phyloP scores from a whole-genome alignment of 495 filamentous ascomycete genomes.

The Aspergillus cristatus region DNA sequence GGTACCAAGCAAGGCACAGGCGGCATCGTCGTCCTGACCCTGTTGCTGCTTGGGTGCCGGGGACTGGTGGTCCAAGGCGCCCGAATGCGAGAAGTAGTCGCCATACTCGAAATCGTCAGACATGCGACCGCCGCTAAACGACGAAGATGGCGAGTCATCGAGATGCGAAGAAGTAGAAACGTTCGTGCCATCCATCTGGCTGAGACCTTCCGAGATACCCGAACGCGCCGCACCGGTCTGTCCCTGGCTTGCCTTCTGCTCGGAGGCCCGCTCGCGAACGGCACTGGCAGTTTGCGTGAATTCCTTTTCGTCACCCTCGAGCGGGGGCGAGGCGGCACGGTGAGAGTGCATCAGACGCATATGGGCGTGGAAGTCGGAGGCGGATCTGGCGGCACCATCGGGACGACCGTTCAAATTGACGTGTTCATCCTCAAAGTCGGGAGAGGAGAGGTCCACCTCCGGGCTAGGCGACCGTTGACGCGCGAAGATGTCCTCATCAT shows the following conservation, averaged over 20 bases:
- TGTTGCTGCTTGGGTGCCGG: constrained; percentile 12
- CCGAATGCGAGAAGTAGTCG: constrained; percentile 35
- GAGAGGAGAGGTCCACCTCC: constrained; percentile 83
- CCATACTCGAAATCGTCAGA: constrained; percentile 27
- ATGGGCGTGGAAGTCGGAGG: constrained; percentile 28
- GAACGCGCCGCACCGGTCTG: constrained; percentile 20
- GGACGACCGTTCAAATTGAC: constrained; percentile 37
- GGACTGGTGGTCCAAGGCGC: constrained; percentile 10
- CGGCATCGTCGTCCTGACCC: constrained; percentile 27
- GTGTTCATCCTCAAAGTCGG: constrained; percentile 72
- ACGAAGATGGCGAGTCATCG: constrained; percentile 27
- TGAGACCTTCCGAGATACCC: constrained; percentile 29
- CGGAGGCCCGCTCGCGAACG: constrained; percentile 65
- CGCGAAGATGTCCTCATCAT: constrained; percentile 60
- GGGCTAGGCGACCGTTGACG: constrained; percentile 77
- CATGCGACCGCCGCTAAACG: constrained; percentile 25
- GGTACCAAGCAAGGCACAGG: constrained; percentile 31
- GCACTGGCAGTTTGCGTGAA: constrained; percentile 90
- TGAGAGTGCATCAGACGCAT: constrained; percentile 49
- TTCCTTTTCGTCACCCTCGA: constrained; percentile 93
- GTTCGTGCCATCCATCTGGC: constrained; percentile 21
- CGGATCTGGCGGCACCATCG: constrained; percentile 42
- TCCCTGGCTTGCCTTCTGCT: constrained; percentile 38
- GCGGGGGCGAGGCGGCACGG: constrained; percentile 69
- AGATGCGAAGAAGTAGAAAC: constrained; percentile 21